Conservation (phyloP, 371 early-diverging fungal genomes). For the Coemansia sp. region DNA sequence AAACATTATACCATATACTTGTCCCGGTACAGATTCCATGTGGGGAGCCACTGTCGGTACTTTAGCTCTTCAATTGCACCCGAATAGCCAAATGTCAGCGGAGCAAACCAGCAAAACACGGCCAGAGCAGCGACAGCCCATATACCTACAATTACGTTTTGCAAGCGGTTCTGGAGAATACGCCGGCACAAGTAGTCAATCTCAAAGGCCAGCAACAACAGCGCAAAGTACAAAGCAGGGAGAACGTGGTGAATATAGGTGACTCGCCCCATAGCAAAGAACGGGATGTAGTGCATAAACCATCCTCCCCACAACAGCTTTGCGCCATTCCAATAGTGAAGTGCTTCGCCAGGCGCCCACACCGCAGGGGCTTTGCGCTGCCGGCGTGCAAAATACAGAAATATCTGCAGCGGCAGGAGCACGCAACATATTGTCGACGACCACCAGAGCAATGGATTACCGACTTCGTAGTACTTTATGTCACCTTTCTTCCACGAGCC, state of each 20-base stretch:
- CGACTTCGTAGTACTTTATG: constrained; percentile 88
- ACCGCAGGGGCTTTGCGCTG: constrained; percentile 61
- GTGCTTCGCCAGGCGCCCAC: constrained; percentile 66
- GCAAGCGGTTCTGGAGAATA: constrained; percentile 28
- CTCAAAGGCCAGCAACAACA: constrained; percentile 74
- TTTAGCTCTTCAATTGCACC: constrained; percentile 63
- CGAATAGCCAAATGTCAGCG: constrained; percentile 79
- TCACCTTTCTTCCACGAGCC: constrained; percentile 84
- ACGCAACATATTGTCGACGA: constrained; percentile 63
- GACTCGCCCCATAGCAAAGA: constrained; percentile 97
- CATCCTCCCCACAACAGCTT: constrained; percentile 88
- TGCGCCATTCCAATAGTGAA: constrained; percentile 69
- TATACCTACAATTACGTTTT: background rate
- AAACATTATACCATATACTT: background rate
- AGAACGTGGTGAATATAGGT: constrained; percentile 98
- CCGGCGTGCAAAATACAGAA: constrained; percentile 22
- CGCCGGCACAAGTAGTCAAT: constrained; percentile 64
- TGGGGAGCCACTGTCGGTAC: constrained; percentile 59
- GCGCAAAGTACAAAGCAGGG: constrained; percentile 95
- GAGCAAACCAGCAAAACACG: constrained; percentile 75
- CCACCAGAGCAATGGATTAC: constrained; percentile 99
- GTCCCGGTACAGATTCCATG: constrained; percentile 57
- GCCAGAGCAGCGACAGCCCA: constrained; percentile 51
- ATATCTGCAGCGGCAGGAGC: constrained; percentile 53
- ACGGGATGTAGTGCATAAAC: constrained; percentile 95